Conservation (phyloP, 2,329 filamentous ascomycete species). For the Cordyceps cicadae region DNA sequence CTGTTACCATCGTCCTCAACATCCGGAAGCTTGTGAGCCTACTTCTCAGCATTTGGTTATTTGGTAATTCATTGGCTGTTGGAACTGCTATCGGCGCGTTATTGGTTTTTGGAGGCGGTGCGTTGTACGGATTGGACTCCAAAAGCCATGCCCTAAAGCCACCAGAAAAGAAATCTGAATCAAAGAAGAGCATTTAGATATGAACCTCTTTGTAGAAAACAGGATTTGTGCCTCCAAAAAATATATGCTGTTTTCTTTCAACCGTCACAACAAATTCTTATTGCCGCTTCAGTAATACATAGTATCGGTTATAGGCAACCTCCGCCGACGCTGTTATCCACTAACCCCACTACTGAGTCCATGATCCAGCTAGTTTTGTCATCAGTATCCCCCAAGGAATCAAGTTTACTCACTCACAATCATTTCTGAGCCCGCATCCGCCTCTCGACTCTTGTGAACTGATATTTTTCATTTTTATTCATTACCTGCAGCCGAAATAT, state of each 20-base stretch:
- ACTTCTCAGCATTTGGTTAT: constrained; percentile 84
- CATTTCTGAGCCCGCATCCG: background rate
- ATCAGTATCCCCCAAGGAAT: background rate
- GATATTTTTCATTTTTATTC: background rate
- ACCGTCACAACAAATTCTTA: no score
- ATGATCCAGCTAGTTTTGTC: background rate
- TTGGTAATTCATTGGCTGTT: constrained; percentile 71
- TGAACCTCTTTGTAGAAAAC: background rate
- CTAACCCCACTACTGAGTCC: constrained; percentile 8
- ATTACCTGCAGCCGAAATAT: background rate
- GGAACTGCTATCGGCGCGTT: constrained; percentile 74
- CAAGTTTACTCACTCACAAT: background rate
- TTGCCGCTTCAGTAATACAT: constrained; percentile 17
- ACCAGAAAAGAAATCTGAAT: background rate
- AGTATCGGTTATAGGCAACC: constrained; percentile 19
- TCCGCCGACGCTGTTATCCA: constrained; percentile 14
- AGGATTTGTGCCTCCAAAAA: background rate
- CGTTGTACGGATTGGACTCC: constrained; percentile 74
- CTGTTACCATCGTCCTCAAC: constrained; percentile 93
- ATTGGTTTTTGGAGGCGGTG: constrained; percentile 86
- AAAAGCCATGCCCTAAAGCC: constrained; percentile 17
- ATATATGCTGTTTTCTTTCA: background rate
- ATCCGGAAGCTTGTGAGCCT: constrained; percentile 90
- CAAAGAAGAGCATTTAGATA: background rate
- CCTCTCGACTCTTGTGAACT: background rate